Evolutionary conservation across 108 stramenopile genomes (phyloP).

Genomic region (Parietichytrium sp.): DNA sequence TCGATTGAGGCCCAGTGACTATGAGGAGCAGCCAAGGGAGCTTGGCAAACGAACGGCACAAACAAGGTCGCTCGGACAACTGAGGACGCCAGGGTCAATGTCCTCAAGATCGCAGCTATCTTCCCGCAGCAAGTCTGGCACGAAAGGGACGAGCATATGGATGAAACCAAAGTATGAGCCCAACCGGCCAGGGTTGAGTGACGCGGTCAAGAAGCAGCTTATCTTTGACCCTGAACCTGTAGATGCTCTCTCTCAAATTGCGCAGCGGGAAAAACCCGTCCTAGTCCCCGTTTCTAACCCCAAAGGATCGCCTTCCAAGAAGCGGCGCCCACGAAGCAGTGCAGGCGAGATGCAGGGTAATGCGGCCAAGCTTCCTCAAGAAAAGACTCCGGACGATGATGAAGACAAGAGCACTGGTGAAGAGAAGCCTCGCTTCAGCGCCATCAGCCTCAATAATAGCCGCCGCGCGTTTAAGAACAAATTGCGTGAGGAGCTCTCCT

Average conservation of each 20-base stretch:
- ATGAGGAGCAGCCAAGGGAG: too few relatives aligned
- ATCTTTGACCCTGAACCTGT: conserved; percentile 16
- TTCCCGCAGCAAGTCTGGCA: too few relatives aligned
- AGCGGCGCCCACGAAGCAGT: neutral
- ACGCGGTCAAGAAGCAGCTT: neutral
- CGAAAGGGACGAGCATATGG: too few relatives aligned
- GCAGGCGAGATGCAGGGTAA: neutral
- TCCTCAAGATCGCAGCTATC: too few relatives aligned
- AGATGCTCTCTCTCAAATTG: conserved; percentile 26
- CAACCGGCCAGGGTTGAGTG: neutral
- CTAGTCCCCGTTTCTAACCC: neutral
- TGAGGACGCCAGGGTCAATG: too few relatives aligned
- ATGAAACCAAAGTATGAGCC: too few relatives aligned
- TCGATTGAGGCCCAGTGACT: too few relatives aligned
- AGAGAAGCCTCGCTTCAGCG: conserved; percentile 5
- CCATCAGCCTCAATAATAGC: conserved; percentile 33
- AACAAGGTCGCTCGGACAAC: too few relatives aligned
- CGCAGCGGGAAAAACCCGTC: conserved; percentile 26
- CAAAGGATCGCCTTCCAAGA: neutral
- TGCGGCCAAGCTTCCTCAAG: neutral
- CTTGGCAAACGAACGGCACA: too few relatives aligned
- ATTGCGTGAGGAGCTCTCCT: neutral
- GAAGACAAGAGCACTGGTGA: neutral
- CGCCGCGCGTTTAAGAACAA: conserved; percentile 9
- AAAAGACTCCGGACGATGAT: neutral